phyloP scores from a whole-genome alignment of 768 basidiomycete species.

The Rhodotorula taiwanensis region DNA sequence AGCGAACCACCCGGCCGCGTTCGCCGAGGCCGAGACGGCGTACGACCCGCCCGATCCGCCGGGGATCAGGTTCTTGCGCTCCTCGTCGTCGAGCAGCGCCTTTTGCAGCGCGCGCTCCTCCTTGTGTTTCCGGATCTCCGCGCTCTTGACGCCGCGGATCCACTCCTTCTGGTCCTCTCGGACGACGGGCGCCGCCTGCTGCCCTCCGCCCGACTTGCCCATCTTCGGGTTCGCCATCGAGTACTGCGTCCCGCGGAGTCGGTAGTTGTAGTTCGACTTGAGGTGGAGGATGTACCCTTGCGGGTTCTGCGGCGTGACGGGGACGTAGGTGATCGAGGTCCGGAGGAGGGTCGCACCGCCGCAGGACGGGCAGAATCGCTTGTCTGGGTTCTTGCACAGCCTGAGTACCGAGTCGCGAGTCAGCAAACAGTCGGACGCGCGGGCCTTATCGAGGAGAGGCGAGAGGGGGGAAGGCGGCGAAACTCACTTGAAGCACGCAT shows the following conservation, averaged over 20 bases:
- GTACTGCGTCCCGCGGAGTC: constrained; percentile 80
- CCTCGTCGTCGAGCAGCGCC: constrained; percentile 48
- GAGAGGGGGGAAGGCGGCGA: not conserved
- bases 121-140: constrained; percentile 64
- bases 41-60: no score
- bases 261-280: constrained; percentile 92
- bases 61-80: constrained; percentile 3
- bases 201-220: constrained; percentile 56
- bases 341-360: constrained; percentile 76
- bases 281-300: constrained; percentile 77
- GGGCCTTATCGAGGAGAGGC: not conserved
- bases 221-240: constrained; percentile 84
- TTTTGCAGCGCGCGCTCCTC: constrained; percentile 71
- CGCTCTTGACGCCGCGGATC: constrained; percentile 68
- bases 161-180: constrained; percentile 90
- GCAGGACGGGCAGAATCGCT: constrained; percentile 95
- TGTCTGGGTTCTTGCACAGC: constrained; percentile 87
- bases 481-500: constrained; percentile 97
- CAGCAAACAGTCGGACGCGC: no score
- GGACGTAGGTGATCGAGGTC: constrained; percentile 67
- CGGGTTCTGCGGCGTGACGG: constrained; percentile 44
- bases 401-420: constrained; percentile 50
- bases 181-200: constrained; percentile 75
- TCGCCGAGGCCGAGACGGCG: not conserved
- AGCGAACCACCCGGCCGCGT: constrained; percentile 14